A percentile compares a stretch with the other conserved stretches of the same genome.
Evolutionary conservation across 306 rosid species (phyloP).

Genomic region (Inga oerstediana): DNA sequence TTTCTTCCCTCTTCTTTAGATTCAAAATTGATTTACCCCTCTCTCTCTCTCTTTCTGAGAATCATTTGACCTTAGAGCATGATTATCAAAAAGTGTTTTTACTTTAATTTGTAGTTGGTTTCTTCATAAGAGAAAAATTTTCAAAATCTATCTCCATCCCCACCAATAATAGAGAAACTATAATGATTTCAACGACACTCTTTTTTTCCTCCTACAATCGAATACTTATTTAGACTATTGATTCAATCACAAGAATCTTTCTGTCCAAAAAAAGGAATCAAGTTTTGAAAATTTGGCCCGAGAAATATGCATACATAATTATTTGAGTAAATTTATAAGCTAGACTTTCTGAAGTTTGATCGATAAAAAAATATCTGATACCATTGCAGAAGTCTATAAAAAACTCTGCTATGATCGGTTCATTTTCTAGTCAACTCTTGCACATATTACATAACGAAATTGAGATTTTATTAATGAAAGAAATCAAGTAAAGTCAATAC

Average conservation of each 20-base stretch:
- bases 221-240: constrained; percentile 41
- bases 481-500: no score
- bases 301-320: background rate
- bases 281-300: background rate
- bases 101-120: constrained; percentile 62
- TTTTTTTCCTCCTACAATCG: constrained; percentile 36
- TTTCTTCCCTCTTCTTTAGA: constrained; percentile 44
- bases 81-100: constrained; percentile 70
- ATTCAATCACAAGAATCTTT: constrained; percentile 45
- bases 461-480: no score
- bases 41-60: background rate
- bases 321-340: background rate
- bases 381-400: background rate
- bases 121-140: constrained; percentile 54
- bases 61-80: constrained; percentile 44
- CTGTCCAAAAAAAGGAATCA: background rate
- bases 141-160: constrained; percentile 45
- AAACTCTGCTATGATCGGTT: background rate
- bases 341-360: background rate
- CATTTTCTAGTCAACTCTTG: background rate
- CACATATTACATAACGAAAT: no score
- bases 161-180: constrained; percentile 58
- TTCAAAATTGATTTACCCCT: constrained; percentile 32
- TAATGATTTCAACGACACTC: constrained; percentile 49
- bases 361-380: background rate